phyloP scores from a whole-genome alignment of 495 filamentous ascomycete species.

The Zalerion maritima region DNA sequence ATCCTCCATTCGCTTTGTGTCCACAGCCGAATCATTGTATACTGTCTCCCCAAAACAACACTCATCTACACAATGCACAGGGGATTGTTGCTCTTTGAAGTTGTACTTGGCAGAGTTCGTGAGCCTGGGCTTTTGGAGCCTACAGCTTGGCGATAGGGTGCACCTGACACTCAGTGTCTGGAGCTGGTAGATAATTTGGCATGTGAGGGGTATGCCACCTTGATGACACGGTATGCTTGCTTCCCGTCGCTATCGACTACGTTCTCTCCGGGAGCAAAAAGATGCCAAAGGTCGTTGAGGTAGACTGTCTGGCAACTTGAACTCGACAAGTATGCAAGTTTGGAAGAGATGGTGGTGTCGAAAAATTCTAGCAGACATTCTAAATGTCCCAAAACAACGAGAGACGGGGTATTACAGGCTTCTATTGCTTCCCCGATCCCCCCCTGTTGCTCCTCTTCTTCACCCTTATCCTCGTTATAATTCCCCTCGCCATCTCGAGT shows the following conservation, averaged over 20 bases:
- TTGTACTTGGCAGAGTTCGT: slow-evolving; percentile 21
- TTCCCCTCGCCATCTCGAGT: slow-evolving; percentile 2
- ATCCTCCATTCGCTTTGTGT: slow-evolving; percentile 14
- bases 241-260: slow-evolving; percentile 10
- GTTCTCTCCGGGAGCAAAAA: slow-evolving; percentile 24
- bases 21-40: slow-evolving; percentile 17
- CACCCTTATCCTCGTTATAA: no score
- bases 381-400: slow-evolving; percentile 13
- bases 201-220: slow-evolving; percentile 10
- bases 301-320: slow-evolving; percentile 11
- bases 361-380: slow-evolving; percentile 15
- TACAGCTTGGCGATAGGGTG: slow-evolving; percentile 2
- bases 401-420: slow-evolving; percentile 6
- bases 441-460: no score
- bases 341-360: slow-evolving; percentile 12
- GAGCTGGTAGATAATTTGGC: slow-evolving; percentile 9
- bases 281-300: slow-evolving; percentile 26
- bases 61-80: slow-evolving; percentile 4
- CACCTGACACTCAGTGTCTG: slow-evolving; percentile 8
- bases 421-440: no score
- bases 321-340: slow-evolving; percentile 5
- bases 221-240: slow-evolving; percentile 17
- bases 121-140: slow-evolving; percentile 9
- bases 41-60: slow-evolving; percentile 14
- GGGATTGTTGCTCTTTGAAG: no score